Base-by-base conservation (phyloP, 2,329 filamentous ascomycete genomes). In the Tolypocladium guangdongense region DNA sequence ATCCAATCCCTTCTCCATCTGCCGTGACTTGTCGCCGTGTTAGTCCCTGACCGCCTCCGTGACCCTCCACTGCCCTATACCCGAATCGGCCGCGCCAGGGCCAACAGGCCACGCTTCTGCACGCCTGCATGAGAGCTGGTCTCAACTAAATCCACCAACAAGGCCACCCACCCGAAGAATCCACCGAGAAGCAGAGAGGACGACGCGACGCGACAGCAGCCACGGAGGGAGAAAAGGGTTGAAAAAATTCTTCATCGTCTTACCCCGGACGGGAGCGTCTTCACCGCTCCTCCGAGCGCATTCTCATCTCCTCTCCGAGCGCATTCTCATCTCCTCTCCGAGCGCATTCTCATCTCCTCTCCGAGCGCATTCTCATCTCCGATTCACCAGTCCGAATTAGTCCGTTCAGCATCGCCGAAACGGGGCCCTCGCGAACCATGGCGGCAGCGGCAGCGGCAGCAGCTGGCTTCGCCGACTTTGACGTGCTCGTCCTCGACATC, bases 401-500 rank as follows among this genome's bases (percentile, higher is more conserved):
- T 33, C 27, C 27, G 18, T 47, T 18, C 48, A 37, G 7, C 33
- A 36, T 24, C 32, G 35, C 35, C 24, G 48, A 38, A 38, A 36
- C 47, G 46, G 43, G 43, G 33, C 18, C 27, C 6, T 47, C 43
- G 10, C 18, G 27, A n/a, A 53, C 14, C 46, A 54, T 50, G 51
- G 51, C 54, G 37, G 51, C 51, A n/a, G 56, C 59, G 47, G 56
- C 58, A 48, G 52, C 54, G 35, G 49, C 51, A 27, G 58, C 60
- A 46, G 57, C 58, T 53, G 63, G 59, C 50, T 62, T 68, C 43
- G 60, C 58, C 47, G 58, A 63, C 36, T 64, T 62, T 52, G 64
- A 69, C 50, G 60, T 69, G 27, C 54, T 71, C 33, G 56, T 71
- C 32, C 68, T 70, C 49, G 68, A 71, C 47, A 71, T 71, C 58